Evolutionary conservation across 768 basidiomycete species (phyloP).

Genomic region (Rhizopogon salebrosus): DNA sequence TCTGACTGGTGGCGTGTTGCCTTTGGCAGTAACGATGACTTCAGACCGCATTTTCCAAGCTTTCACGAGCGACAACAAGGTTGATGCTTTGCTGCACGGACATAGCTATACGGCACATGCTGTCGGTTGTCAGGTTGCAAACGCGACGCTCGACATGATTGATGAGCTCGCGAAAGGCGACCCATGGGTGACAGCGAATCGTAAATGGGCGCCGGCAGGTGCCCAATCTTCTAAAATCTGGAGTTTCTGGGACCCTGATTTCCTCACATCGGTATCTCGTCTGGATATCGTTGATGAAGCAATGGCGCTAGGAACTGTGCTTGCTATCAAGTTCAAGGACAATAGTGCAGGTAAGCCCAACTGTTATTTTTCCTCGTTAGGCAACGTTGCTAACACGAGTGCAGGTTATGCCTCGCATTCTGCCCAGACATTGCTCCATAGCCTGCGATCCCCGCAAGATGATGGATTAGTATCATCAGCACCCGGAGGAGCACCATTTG

Average conservation of each 20-base stretch:
- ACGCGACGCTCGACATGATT: constrained; percentile 66
- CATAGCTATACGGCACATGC: constrained; percentile 96
- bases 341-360: constrained; percentile 42
- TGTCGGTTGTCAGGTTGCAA: constrained; percentile 88
- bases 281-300: constrained; percentile 55
- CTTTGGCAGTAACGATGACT: constrained; percentile 81
- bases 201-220: constrained; percentile 44
- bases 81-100: constrained; percentile 86
- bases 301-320: constrained; percentile 86
- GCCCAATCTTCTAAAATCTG: constrained; percentile 40
- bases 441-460: constrained; percentile 35
- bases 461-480: constrained; percentile 31
- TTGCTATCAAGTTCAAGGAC: constrained; percentile 71
- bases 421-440: constrained; percentile 55
- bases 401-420: constrained; percentile 57
- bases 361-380: neutral
- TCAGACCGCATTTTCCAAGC: constrained; percentile 74
- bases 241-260: constrained; percentile 85
- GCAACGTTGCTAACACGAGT: neutral
- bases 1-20: constrained; percentile 88
- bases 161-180: constrained; percentile 42
- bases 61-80: constrained; percentile 71
- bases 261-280: constrained; percentile 59
- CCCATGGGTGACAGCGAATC: constrained; percentile 55
- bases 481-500: constrained; percentile 53